Evolutionary conservation across 1,284 basidiomycete species (phyloP).

Genomic region (Ceratobasidium sp.): DNA sequence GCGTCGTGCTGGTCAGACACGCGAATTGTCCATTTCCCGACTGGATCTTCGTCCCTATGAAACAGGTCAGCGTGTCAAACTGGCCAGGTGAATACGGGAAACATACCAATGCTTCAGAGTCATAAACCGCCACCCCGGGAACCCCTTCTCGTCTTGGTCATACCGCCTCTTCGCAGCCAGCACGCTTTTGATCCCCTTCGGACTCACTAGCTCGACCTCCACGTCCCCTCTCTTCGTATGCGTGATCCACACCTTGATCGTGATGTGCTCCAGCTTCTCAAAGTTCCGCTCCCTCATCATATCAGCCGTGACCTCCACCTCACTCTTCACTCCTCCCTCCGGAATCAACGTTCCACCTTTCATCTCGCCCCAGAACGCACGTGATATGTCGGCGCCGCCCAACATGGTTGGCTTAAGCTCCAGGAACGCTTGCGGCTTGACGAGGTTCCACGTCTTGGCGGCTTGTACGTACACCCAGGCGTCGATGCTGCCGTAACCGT

Average conservation of each 20-base stretch:
- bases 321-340: constrained; percentile 75
- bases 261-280: constrained; percentile 92
- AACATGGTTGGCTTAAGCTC: constrained; percentile 80
- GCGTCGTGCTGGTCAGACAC: constrained; percentile 83
- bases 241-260: constrained; percentile 92
- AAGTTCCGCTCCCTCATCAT: constrained; percentile 85
- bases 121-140: constrained; percentile 97
- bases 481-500: constrained; percentile 93
- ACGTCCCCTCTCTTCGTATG: constrained; percentile 92
- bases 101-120: constrained; percentile 98
- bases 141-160: constrained; percentile 82
- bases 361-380: constrained; percentile 60
- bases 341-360: constrained; percentile 78
- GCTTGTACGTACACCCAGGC: constrained; percentile 87
- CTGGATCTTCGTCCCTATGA: constrained; percentile 89
- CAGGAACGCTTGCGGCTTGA: constrained; percentile 96
- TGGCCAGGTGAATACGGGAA: too few relatives aligned
- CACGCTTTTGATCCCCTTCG: constrained; percentile 88
- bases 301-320: constrained; percentile 77
- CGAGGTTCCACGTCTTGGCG: constrained; percentile 85
- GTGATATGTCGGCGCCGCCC: constrained; percentile 71
- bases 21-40: constrained; percentile 93
- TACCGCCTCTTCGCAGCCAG: constrained; percentile 80
- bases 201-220: constrained; percentile 90
- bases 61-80: too few relatives aligned